Base-by-base conservation (phyloP, 441 rosid species). In the Sinapis alba region DNA sequence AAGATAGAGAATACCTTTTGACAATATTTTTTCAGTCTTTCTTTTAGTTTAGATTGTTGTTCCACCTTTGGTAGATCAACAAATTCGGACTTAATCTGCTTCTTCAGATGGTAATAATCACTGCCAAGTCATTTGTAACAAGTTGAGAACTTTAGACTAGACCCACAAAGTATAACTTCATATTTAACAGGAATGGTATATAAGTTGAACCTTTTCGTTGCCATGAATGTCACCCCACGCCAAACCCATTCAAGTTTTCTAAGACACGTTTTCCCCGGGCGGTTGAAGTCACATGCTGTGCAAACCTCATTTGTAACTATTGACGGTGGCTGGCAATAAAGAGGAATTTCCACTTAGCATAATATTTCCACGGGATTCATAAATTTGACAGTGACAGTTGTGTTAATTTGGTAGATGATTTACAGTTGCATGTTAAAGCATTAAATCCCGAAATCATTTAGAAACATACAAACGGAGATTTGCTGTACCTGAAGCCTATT, bases 221-320 rank as follows among this genome's bases (percentile, higher is more conserved):
- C 98, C 93, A 65, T 89, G 84, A 82, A 96, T 77, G 78, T 85
- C 84, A 94, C 98, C 78, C 99, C 99, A 71, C 98, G 98, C 99
- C 99, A 96, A 77, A 92, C 98, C 99, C 99, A 96, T 84, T 96
- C 99, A 83, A 96, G 99, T 79, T 86, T 94, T 54, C 98, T 83
- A 36, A 94, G 98, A 83, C 99, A 96, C 59, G 91, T 90, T 87
- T 90, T 96, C 53, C 84, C 99, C 6, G 98, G 98, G 72, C 90
- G 96, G 83, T 94, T 94, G 87, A 96, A 96, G 83, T 96, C 99
- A 80, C 99, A 96, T 76, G 98, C 97, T 72, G 98, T 92, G 79
- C 99, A 96, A 69, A 86, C 81, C 87, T 94, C 99, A 62, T 92
- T 94, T 59, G 98, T 86, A 50, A 96, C 98, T 81, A 90, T 84